Percentiles rank a stretch among this genome's conserved stretches.
Conservation (phyloP, 345 rosid genomes). For the Pistacia vera region DNA sequence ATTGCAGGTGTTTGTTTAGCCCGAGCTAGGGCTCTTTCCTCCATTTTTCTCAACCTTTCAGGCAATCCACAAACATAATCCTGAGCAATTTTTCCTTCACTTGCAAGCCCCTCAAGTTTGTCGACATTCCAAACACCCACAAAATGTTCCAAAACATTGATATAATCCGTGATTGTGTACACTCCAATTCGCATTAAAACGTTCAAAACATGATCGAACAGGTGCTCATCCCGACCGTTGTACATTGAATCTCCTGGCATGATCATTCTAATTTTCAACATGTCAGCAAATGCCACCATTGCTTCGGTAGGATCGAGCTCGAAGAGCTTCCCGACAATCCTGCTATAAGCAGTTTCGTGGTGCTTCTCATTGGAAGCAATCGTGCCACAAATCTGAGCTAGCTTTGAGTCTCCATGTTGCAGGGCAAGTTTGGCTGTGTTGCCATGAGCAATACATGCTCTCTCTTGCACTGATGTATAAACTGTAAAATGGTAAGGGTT, state of each 20-base stretch:
- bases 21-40: constrained; percentile 9
- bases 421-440: constrained; percentile 42
- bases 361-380: constrained; percentile 45
- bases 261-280: constrained; percentile 46
- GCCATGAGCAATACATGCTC: constrained; percentile 45
- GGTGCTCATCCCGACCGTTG: neutral
- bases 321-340: constrained; percentile 38
- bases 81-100: constrained; percentile 26
- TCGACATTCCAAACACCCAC: constrained; percentile 10
- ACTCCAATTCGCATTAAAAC: constrained; percentile 37
- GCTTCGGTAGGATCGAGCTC: constrained; percentile 37
- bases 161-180: constrained; percentile 37
- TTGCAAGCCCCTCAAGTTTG: constrained; percentile 35
- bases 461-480: constrained; percentile 1
- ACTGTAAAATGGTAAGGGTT: constrained; percentile 42
- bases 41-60: constrained; percentile 27
- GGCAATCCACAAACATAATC: constrained; percentile 19
- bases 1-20: neutral
- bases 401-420: constrained; percentile 32
- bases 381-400: constrained; percentile 43
- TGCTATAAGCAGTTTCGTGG: constrained; percentile 42
- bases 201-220: constrained; percentile 30
- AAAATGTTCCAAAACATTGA: constrained; percentile 34
- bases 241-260: neutral
- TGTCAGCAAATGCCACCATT: constrained; percentile 30